Evolutionary conservation across 1,139 yeast species (phyloP).

Genomic region (Blastobotrys apis): DNA sequence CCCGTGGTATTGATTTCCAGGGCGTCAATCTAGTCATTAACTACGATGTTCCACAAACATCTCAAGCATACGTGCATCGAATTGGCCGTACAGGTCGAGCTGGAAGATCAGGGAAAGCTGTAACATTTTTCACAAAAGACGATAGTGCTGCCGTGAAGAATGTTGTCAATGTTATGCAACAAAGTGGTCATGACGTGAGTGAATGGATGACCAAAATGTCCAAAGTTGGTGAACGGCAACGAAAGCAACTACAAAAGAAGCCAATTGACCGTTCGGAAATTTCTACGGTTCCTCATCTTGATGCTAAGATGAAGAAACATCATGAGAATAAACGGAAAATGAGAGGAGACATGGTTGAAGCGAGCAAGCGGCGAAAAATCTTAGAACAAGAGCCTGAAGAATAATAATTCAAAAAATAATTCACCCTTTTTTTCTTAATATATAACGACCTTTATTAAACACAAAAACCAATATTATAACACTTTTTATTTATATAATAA

Average conservation of each 20-base stretch:
- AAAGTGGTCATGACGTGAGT: slow-evolving; percentile 65
- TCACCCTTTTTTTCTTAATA: neutral
- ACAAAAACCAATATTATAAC: neutral
- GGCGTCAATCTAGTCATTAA: slow-evolving; percentile 93
- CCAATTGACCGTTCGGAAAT: slow-evolving; percentile 67
- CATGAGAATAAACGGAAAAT: slow-evolving; percentile 48
- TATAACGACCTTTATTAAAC: neutral
- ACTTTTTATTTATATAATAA: neutral
- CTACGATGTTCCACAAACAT: slow-evolving; percentile 91
- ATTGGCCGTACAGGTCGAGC: slow-evolving; percentile 99
- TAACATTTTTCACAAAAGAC: slow-evolving; percentile 90
- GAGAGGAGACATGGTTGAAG: slow-evolving; percentile 69
- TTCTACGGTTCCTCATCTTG: slow-evolving; percentile 77
- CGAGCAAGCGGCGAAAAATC: slow-evolving; percentile 60
- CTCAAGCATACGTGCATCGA: slow-evolving; percentile 95
- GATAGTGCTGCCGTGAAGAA: slow-evolving; percentile 75
- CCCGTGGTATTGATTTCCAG: slow-evolving; percentile 96
- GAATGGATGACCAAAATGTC: slow-evolving; percentile 78
- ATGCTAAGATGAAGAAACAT: slow-evolving; percentile 39
- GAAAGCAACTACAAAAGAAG: slow-evolving; percentile 56
- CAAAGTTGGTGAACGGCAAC: slow-evolving; percentile 65
- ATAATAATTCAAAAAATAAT: neutral
- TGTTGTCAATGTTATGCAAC: slow-evolving; percentile 90
- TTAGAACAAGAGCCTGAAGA: neutral
- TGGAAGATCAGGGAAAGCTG: slow-evolving; percentile 78